Evolutionary conservation across 208 protist species (phyloP).

Genomic region (Borovskyia barvae): DNA sequence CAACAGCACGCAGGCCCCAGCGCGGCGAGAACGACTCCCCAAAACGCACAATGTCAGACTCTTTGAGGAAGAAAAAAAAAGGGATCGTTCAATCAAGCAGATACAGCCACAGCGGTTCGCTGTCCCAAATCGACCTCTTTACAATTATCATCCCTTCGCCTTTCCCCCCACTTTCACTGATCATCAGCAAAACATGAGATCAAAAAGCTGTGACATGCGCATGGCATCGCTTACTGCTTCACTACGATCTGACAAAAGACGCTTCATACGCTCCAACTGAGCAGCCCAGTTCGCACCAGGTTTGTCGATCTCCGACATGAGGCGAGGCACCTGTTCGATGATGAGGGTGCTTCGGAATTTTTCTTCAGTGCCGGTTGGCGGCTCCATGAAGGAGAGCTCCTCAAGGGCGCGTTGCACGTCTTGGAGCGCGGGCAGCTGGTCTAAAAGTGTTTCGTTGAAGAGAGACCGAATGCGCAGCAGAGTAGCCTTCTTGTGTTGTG

Average conservation of each 20-base stretch:
- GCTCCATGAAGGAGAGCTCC: conserved; percentile 88
- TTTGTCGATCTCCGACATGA: conserved; percentile 63
- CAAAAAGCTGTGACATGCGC: conserved; percentile 71
- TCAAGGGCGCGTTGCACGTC: conserved; percentile 85
- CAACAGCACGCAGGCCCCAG: too few species aligned
- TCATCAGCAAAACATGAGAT: conserved; percentile 68
- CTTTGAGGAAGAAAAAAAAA: too few species aligned
- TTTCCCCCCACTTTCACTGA: too few species aligned
- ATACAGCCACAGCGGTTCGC: too few species aligned
- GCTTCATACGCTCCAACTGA: conserved; percentile 26
- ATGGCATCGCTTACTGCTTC: conserved; percentile 64
- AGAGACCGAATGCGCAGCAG: conserved; percentile 71
- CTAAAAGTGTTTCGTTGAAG: conserved; percentile 85
- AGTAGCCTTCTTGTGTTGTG: conserved; percentile 75
- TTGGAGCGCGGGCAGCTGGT: conserved; percentile 87
- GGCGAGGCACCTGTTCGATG: conserved; percentile 86
- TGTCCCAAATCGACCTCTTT: not conserved
- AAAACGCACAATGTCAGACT: too few species aligned
- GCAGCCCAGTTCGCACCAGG: conserved; percentile 28
- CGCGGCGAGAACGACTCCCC: too few species aligned
- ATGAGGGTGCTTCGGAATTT: conserved; percentile 84
- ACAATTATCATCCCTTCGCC: too few species aligned
- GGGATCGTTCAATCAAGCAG: too few species aligned
- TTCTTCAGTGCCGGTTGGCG: conserved; percentile 83
- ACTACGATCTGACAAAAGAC: conserved; percentile 43